A percentile compares a stretch with the other conserved stretches of the same genome.
phyloP scores from a whole-genome alignment of 345 rosid genomes.

The Gossypium thurberi region DNA sequence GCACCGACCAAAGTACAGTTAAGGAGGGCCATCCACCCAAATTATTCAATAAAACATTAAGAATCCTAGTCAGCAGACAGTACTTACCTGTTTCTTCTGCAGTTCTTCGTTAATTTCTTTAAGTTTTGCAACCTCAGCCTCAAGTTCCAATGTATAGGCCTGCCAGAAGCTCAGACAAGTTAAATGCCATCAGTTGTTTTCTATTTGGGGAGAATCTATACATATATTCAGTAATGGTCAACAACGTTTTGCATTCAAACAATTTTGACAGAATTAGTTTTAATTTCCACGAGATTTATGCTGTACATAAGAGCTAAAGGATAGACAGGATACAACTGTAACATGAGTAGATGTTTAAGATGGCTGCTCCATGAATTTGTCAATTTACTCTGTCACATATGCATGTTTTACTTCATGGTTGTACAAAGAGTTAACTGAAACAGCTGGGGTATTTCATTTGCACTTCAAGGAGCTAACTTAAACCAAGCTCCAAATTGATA shows the following conservation, averaged over 20 bases:
- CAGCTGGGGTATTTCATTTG: neutral
- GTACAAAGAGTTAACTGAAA: neutral
- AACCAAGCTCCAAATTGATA: neutral
- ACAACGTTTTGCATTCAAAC: neutral
- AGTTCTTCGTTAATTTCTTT: slow-evolving; percentile 72
- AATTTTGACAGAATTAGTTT: neutral
- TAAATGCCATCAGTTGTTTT: neutral
- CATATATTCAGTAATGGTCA: neutral
- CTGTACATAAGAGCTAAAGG: neutral
- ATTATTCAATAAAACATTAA: neutral
- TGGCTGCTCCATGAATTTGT: neutral
- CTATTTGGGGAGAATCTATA: neutral
- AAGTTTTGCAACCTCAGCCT: slow-evolving; percentile 80
- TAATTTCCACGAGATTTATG: neutral
- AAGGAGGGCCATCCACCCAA: slow-evolving; percentile 6
- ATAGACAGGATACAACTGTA: neutral
- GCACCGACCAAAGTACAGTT: slow-evolving; percentile 28
- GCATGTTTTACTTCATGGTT: neutral
- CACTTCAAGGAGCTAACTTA: neutral
- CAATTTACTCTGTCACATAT: neutral
- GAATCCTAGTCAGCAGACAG: slow-evolving; percentile 10
- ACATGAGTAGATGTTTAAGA: neutral
- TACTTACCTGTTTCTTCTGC: slow-evolving; percentile 62
- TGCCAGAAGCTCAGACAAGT: slow-evolving; percentile 24
- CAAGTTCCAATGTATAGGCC: slow-evolving; percentile 95